Conservation (phyloP, 768 basidiomycete species). For the Pluteus cervinus region DNA sequence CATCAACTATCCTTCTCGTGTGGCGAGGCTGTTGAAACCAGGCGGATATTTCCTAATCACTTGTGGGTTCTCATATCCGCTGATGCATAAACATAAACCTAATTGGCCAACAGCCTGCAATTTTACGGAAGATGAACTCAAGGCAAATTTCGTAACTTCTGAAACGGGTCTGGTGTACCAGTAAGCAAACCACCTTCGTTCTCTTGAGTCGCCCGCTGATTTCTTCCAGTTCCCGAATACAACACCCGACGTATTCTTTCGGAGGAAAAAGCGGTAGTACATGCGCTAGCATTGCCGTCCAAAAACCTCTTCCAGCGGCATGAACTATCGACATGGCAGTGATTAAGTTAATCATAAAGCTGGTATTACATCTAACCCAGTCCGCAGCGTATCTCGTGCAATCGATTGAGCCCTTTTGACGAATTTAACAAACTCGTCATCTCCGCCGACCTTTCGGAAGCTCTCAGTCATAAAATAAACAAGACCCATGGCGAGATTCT, state of each 20-base stretch:
- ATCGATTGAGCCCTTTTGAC: constrained; percentile 63
- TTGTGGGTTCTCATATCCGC: constrained; percentile 41
- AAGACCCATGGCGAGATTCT: constrained; percentile 68
- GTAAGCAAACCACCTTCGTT: constrained; percentile 34
- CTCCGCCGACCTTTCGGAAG: constrained; percentile 26
- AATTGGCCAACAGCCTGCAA: constrained; percentile 55
- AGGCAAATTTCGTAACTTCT: constrained; percentile 39
- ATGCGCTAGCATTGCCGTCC: constrained; percentile 69
- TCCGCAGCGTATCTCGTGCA: constrained; percentile 64
- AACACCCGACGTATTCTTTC: constrained; percentile 67
- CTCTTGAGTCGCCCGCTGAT: too few species aligned
- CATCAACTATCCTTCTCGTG: constrained; percentile 52
- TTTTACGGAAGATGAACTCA: constrained; percentile 76
- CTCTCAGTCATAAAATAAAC: constrained; percentile 58
- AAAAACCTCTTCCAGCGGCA: constrained; percentile 23
- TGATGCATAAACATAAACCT: neutral
- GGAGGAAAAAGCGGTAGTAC: constrained; percentile 73
- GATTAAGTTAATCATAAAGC: constrained; percentile 14
- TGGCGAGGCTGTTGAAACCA: constrained; percentile 51
- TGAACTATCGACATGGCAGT: constrained; percentile 1
- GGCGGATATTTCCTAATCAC: constrained; percentile 75
- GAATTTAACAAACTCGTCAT: constrained; percentile 32
- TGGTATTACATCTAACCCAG: constrained; percentile 51
- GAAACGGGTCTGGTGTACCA: constrained; percentile 54
- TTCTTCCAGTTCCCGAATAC: constrained; percentile 55